Conservation (phyloP, 1,139 yeast species). For the Sugiyamaella castrensis region DNA sequence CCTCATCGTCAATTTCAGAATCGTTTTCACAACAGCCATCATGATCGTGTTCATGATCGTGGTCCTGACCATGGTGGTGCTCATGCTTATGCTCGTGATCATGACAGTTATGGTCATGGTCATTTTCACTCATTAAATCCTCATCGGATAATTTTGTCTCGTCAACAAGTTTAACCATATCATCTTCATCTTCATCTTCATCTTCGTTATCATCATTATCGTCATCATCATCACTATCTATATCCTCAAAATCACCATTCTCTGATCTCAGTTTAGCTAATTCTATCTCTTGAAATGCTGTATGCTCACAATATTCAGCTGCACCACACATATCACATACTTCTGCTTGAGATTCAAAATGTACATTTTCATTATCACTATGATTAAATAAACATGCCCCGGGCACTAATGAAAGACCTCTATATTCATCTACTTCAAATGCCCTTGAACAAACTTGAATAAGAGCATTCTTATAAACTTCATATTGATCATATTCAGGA, state of each 20-base stretch:
- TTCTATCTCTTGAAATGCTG: slow-evolving; percentile 20
- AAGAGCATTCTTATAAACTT: slow-evolving; percentile 35
- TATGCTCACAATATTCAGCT: slow-evolving; percentile 40
- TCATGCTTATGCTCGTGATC: slow-evolving; percentile 28
- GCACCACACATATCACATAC: slow-evolving; percentile 77
- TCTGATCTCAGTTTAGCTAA: slow-evolving; percentile 14
- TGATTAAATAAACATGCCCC: slow-evolving; percentile 91
- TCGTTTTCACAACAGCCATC: slow-evolving; percentile 32
- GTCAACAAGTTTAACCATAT: slow-evolving; percentile 23
- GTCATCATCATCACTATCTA: slow-evolving; percentile 27
- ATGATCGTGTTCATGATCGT: slow-evolving; percentile 33
- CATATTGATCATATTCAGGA: slow-evolving; percentile 26
- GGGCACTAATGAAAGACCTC: slow-evolving; percentile 76
- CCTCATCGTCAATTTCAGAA: slow-evolving; percentile 37
- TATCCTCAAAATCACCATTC: slow-evolving; percentile 32
- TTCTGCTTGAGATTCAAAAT: slow-evolving; percentile 66
- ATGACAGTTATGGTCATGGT: slow-evolving; percentile 26
- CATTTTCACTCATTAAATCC: slow-evolving; percentile 29
- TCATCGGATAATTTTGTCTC: slow-evolving; percentile 22
- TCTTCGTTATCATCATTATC: slow-evolving; percentile 16
- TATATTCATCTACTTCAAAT: slow-evolving; percentile 72
- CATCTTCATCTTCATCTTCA: slow-evolving; percentile 22
- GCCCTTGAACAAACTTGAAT: slow-evolving; percentile 65
- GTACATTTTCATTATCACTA: slow-evolving; percentile 54
- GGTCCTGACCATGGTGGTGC: slow-evolving; percentile 33